Conservation (phyloP, 1,284 basidiomycete species). For the Vanrija sp. region DNA sequence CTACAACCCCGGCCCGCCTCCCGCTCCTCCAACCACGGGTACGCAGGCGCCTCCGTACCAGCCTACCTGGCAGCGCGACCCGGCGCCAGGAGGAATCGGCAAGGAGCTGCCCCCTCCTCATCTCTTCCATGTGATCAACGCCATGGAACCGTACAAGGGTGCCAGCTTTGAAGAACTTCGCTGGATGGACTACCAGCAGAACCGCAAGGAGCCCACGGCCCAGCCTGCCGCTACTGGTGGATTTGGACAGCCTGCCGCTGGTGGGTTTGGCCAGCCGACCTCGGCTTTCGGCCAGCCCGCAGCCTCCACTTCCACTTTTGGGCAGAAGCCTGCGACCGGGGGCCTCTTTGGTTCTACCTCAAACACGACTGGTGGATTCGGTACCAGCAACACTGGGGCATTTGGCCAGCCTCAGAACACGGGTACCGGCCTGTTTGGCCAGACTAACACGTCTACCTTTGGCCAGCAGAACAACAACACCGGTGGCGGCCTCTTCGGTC, state of each 20-base stretch:
- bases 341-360: slow-evolving; percentile 38
- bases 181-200: slow-evolving; percentile 55
- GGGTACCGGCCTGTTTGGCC: slow-evolving; percentile 39
- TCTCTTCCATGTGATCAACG: slow-evolving; percentile 45
- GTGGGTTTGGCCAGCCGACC: slow-evolving; percentile 51
- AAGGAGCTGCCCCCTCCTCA: slow-evolving; percentile 28
- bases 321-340: slow-evolving; percentile 30
- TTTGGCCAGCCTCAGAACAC: slow-evolving; percentile 33
- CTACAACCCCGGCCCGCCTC: slow-evolving; percentile 22
- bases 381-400: slow-evolving; percentile 23
- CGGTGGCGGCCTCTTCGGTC: slow-evolving; percentile 43
- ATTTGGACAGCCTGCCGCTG: slow-evolving; percentile 44
- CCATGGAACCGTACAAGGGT: slow-evolving; percentile 41
- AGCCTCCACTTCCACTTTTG: slow-evolving; percentile 28
- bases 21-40: slow-evolving; percentile 36
- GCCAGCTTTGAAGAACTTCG: slow-evolving; percentile 49
- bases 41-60: slow-evolving; percentile 37
- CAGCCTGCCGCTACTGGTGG: slow-evolving; percentile 26
- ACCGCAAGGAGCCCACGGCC: slow-evolving; percentile 53
- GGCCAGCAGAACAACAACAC: slow-evolving; percentile 35
- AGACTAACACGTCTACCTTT: slow-evolving; percentile 26
- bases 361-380: slow-evolving; percentile 32
- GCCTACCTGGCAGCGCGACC: slow-evolving; percentile 46
- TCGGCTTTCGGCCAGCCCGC: slow-evolving; percentile 14
- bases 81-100: slow-evolving; percentile 11